Evolutionary conservation across 2,329 filamentous ascomycete genomes (phyloP).

Genomic region (Colletotrichum sublineola): DNA sequence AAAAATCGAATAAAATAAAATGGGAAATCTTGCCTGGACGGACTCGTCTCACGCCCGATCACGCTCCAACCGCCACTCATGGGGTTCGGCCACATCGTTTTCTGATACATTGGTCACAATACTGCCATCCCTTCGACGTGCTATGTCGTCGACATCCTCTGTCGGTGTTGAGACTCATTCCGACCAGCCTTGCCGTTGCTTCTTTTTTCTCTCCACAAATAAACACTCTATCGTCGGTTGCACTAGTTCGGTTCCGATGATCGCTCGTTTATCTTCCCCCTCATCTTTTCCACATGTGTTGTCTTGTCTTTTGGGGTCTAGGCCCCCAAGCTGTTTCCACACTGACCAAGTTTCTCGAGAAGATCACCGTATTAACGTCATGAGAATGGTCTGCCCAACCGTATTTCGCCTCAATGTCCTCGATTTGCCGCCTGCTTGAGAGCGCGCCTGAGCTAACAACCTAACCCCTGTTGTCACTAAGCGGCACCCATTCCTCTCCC

Average conservation of each 20-base stretch:
- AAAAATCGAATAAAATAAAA: no score
- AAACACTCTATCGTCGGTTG: background rate
- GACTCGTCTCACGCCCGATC: background rate
- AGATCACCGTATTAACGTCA: constrained; percentile 29
- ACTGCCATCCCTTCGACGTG: background rate
- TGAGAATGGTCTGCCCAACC: constrained; percentile 6
- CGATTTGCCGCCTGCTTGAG: constrained; percentile 1
- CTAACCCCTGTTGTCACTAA: background rate
- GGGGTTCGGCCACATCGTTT: background rate
- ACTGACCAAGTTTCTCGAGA: constrained; percentile 35
- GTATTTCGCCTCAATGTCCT: background rate
- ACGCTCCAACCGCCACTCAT: background rate
- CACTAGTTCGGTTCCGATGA: constrained; percentile 12
- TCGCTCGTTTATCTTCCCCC: constrained; percentile 15
- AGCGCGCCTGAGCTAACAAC: constrained; percentile 11
- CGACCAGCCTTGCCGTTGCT: background rate
- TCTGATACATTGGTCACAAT: background rate
- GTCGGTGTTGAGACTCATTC: background rate
- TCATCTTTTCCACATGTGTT: constrained; percentile 11
- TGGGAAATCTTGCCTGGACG: background rate
- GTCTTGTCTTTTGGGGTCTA: constrained; percentile 25
- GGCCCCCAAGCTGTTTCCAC: constrained; percentile 32
- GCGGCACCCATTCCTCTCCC: constrained; percentile 1
- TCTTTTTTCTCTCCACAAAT: constrained; percentile 6
- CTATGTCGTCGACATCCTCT: background rate